Conservation (phyloP, 73 alveolate species). For the Paraurostyla sp. region DNA sequence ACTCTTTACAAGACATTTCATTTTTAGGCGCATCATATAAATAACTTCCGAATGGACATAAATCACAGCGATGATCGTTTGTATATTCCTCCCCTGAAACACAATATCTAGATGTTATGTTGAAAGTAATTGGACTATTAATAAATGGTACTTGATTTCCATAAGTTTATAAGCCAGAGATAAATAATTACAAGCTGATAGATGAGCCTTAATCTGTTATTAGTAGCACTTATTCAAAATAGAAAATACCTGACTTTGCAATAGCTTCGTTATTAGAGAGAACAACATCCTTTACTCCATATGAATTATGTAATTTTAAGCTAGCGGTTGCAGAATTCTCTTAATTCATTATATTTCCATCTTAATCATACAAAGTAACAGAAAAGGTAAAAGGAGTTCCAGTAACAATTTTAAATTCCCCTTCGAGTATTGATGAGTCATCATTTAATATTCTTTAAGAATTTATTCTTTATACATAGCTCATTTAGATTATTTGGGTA, state of each 20-base stretch:
- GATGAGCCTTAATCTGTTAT: neutral
- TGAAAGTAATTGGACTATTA: neutral
- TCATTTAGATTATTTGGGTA: too few species aligned
- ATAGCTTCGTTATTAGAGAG: neutral
- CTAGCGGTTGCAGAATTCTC: neutral
- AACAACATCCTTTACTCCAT: neutral
- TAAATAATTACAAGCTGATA: neutral
- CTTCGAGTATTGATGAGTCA: too few species aligned
- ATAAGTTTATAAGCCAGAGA: neutral
- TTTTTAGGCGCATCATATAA: neutral
- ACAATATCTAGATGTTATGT: neutral
- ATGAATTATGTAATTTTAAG: neutral
- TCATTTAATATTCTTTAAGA: too few species aligned
- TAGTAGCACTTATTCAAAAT: neutral
- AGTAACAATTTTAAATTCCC: too few species aligned
- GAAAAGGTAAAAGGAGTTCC: neutral
- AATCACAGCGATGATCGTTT: neutral
- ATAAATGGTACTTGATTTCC: neutral
- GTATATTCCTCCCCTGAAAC: neutral
- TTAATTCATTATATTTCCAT: neutral
- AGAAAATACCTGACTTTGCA: neutral
- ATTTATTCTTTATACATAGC: too few species aligned
- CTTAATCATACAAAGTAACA: neutral
- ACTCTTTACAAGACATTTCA: neutral
- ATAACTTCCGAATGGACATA: neutral